Conservation (phyloP, 2,329 filamentous ascomycete species). For the Fusarium mangiferae region DNA sequence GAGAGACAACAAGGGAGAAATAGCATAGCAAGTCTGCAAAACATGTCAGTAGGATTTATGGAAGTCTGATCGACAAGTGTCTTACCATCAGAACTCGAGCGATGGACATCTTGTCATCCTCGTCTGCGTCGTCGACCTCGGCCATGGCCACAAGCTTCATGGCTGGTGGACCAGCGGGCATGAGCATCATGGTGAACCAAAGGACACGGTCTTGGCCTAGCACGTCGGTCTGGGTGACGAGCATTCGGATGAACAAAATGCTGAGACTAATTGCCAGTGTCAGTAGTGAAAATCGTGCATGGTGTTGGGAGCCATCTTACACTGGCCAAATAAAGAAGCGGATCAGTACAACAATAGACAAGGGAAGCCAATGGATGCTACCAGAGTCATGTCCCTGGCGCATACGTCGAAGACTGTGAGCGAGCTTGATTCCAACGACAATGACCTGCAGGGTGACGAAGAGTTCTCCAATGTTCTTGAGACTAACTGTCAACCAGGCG, state of each 20-base stretch:
- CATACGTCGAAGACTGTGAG: slow-evolving; percentile 30
- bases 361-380: slow-evolving; percentile 4
- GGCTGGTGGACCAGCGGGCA: slow-evolving; percentile 22
- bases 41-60: background rate
- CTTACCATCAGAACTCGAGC: slow-evolving; percentile 25
- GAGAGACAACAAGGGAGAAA: slow-evolving; percentile 24
- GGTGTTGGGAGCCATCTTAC: background rate
- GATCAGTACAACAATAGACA: slow-evolving; percentile 10
- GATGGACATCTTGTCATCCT: slow-evolving; percentile 32
- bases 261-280: slow-evolving; percentile 2
- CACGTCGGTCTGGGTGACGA: background rate
- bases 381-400: slow-evolving; percentile 18
- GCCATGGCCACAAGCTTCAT: slow-evolving; percentile 33
- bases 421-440: slow-evolving; percentile 29
- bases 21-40: slow-evolving; percentile 14
- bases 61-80: accelerated
- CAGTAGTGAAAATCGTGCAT: background rate
- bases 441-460: slow-evolving; percentile 29
- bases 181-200: slow-evolving; percentile 31
- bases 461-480: slow-evolving; percentile 31
- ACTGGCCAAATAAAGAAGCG: slow-evolving; percentile 25
- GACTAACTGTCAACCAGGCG: slow-evolving; percentile 26
- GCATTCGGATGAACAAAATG: slow-evolving; percentile 24
- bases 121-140: slow-evolving; percentile 25
- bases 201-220: slow-evolving; percentile 22